A percentile compares a stretch with the other conserved stretches of the same genome.
phyloP scores from a whole-genome alignment of 106 monocot genomes.

The Posidonia australis region DNA sequence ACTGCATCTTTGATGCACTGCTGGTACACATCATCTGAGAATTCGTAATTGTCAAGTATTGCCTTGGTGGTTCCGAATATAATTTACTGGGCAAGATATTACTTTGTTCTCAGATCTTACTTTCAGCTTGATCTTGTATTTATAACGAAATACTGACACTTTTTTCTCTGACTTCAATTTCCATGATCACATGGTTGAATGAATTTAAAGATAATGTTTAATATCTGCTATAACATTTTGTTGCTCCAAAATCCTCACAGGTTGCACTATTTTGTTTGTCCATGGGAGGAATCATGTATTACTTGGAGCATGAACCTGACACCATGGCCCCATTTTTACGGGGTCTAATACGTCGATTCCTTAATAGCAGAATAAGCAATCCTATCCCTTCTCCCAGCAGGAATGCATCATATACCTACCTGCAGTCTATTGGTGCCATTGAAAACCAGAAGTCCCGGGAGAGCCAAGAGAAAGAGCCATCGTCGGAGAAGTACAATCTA shows the following conservation, averaged over 20 bases:
- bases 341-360: slow-evolving; percentile 78
- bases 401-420: slow-evolving; percentile 51
- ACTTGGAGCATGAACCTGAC: slow-evolving; percentile 85
- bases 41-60: neutral
- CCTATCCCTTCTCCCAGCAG: slow-evolving; percentile 40
- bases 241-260: slow-evolving; percentile 24
- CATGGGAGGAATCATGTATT: slow-evolving; percentile 99
- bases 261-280: slow-evolving; percentile 79
- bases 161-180: too few relatives aligned
- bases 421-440: slow-evolving; percentile 33
- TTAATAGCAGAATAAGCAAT: slow-evolving; percentile 89
- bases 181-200: too few relatives aligned
- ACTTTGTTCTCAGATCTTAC: too few relatives aligned
- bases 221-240: too few relatives aligned
- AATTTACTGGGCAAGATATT: too few relatives aligned
- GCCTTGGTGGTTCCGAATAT: too few relatives aligned
- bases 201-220: too few relatives aligned
- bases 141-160: too few relatives aligned
- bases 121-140: too few relatives aligned
- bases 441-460: slow-evolving; percentile 19
- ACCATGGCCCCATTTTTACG: slow-evolving; percentile 94
- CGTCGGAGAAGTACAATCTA: slow-evolving; percentile 61
- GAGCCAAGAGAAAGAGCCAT: slow-evolving; percentile 8
- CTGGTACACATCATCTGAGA: neutral
- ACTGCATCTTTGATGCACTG: slow-evolving; percentile 1